Evolutionary conservation across 345 rosid genomes (phyloP).

Genomic region (Arabidopsis thaliana): TAIR10.1 NC_003076.8:22792001-22792500

Average conservation of each 20-base stretch:
- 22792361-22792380: background rate
- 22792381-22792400: background rate
- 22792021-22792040: background rate
- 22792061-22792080: background rate
- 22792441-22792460: background rate
- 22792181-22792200: background rate
- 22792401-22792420: background rate
- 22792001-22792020: constrained; percentile 23
- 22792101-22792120: background rate
- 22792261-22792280: constrained; percentile 5
- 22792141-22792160: background rate
- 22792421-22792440: background rate
- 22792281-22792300: background rate
- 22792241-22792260: constrained; percentile 6
- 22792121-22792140: background rate
- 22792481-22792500: background rate
- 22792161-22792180: constrained; percentile 5
- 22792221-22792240: background rate
- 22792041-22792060: constrained; percentile 27
- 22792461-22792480: background rate
- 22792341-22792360: background rate
- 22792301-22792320: background rate
- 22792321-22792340: background rate
- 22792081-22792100: background rate
- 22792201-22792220: background rate